A percentile compares a stretch with the other conserved stretches of the same genome.
phyloP scores from a whole-genome alignment of 495 filamentous ascomycete genomes.

The Trichoderma asperelloides region DNA sequence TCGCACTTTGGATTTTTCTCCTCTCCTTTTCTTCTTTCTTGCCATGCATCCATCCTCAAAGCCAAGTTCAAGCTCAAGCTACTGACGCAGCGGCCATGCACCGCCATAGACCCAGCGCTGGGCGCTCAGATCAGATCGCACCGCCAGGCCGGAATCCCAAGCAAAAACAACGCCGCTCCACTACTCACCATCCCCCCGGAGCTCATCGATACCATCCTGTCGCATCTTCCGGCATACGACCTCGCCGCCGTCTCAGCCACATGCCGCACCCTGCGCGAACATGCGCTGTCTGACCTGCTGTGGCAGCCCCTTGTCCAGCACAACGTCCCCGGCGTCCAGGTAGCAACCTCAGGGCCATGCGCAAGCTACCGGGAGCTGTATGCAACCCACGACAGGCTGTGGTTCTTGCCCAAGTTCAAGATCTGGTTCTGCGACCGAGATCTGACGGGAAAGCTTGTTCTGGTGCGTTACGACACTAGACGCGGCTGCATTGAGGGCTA shows the following conservation, averaged over 20 bases:
- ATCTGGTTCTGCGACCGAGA: conserved; percentile 77
- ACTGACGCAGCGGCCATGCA: not conserved
- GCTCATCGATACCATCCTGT: conserved; percentile 51
- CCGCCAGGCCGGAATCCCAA: not conserved
- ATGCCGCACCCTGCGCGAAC: conserved; percentile 43
- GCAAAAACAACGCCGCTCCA: not conserved
- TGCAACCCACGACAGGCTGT: conserved; percentile 63
- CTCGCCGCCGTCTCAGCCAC: conserved; percentile 46
- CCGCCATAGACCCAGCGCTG: not conserved
- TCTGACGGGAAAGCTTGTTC: conserved; percentile 59
- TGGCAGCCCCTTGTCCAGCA: conserved; percentile 57
- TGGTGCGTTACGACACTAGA: conserved; percentile 63
- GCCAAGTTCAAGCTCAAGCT: too few species aligned
- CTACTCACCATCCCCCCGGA: conserved; percentile 52
- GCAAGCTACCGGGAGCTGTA: conserved; percentile 60
- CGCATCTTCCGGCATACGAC: conserved; percentile 49
- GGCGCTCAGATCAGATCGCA: not conserved
- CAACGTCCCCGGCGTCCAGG: conserved; percentile 46
- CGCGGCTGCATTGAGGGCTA: conserved; percentile 73
- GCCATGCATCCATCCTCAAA: too few species aligned
- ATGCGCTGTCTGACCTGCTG: conserved; percentile 46
- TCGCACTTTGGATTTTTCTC: too few species aligned
- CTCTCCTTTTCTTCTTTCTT: too few species aligned
- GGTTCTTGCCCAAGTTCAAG: conserved; percentile 73
- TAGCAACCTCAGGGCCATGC: conserved; percentile 49